Evolutionary conservation across 176 grass and related monocot species (phyloP), one percentile per base, ranked within the genome.

Genomic region (Bothriochloa decipiens): DNA sequence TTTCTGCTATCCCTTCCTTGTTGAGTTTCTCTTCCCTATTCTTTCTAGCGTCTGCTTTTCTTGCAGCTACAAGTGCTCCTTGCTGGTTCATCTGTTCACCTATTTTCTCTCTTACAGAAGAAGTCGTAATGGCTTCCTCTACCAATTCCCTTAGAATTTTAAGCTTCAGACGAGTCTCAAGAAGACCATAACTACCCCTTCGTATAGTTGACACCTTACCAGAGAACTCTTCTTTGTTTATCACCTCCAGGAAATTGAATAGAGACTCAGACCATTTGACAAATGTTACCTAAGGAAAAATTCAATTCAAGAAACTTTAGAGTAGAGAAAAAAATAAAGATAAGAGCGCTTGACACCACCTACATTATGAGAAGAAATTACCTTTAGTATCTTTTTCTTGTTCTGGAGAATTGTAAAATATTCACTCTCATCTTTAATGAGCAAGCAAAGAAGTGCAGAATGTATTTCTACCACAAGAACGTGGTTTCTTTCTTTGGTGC

Each of bases 131-230:
- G 81, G 89, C 91, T 80, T 95, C 91, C 55, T 86, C 89, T 68
- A 93, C 80, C 50, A 98, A 49, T 83, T 93, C 96, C 42, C 70
- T 75, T 26, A 95, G 72, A 46, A 98, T 95, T 64, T 70, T 53
- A 86, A 98, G 89, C 80, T 98, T 98, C 5, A 86, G 32, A 65
- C 78, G 55, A 81, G 68, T 77, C 39, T 91, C 76, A 65, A 95
- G 71, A 90, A 95, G 87, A 87, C 96, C 89, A 90, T 98, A 98
- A 77, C 91, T 80, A 27, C 92, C 92, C 73, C 96, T 94, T 72
- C 90, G 85, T 85, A 98, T 81, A 47, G 77, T 91, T 26, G 89
- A 81, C 42, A 98, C 14, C 63, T 82, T 39, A 86, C n/a, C 70
- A 67, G 89, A 88, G 63, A 95, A 89, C 57, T 91, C 84, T 67